Conservation (phyloP, 768 basidiomycete genomes). For the Lanmaoa rubissima region DNA sequence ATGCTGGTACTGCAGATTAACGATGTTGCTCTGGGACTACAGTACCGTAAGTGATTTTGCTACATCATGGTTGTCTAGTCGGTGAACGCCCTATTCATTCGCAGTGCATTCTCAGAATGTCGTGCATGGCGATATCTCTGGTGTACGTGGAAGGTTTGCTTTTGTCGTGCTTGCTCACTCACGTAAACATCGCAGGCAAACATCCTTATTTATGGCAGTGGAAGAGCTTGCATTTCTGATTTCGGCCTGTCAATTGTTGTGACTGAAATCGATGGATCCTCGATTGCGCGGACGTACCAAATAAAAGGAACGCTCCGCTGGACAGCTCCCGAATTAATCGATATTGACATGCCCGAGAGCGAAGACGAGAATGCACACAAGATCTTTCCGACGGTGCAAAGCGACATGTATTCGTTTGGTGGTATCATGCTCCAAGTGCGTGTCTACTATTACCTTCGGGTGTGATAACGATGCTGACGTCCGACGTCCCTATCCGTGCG, state of each 20-base stretch:
- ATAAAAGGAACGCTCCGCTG: constrained; percentile 44
- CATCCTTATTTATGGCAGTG: constrained; percentile 42
- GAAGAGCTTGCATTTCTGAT: constrained; percentile 43
- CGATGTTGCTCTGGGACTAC: constrained; percentile 26
- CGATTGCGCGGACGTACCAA: constrained; percentile 32
- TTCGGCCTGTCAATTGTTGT: constrained; percentile 46
- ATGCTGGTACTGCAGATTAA: constrained; percentile 14
- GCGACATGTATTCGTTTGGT: constrained; percentile 39
- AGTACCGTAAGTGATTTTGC: constrained; percentile 21
- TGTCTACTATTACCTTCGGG: not conserved
- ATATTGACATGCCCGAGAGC: not conserved
- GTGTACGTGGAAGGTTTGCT: constrained; percentile 18
- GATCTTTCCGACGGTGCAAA: constrained; percentile 22
- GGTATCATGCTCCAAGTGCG: constrained; percentile 27
- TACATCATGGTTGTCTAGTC: not conserved
- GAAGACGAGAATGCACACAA: not conserved
- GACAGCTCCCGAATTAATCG: constrained; percentile 45
- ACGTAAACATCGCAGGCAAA: constrained; percentile 34
- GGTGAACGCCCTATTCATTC: not conserved
- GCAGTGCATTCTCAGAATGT: constrained; percentile 21
- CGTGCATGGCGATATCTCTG: constrained; percentile 29
- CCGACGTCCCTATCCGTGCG: not conserved
- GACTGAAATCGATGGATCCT: constrained; percentile 33
- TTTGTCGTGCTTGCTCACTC: not conserved
- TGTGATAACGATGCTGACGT: not conserved